Evolutionary conservation across 2,329 filamentous ascomycete genomes (phyloP), one percentile per base, ranked within the genome.

Genomic region (Claviceps sp.): DNA sequence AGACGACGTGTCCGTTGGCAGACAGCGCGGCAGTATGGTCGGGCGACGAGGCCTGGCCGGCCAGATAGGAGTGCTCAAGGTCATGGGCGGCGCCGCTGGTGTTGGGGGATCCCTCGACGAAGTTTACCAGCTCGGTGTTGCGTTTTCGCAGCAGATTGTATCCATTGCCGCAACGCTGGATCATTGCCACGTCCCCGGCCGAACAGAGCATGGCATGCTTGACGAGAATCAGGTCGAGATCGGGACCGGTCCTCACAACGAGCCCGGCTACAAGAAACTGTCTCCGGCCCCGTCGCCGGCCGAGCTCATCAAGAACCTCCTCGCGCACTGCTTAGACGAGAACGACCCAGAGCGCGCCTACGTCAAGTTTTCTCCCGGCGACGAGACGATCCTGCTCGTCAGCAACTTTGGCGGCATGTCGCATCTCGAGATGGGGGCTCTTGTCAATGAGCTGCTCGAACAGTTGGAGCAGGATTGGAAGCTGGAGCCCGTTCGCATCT

Each of bases 191-290:
- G 76, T 80, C 1, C 76, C 77, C 0, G 77, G 77, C 0, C 69
- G 76, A 41, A 62, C 67, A 2, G 70, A 76, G 53, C 73, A 76
- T 53, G 70, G 64, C n/a, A 70, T 65, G 16, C 69, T 82, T 2
- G 67, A 65, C 10, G 62, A 66, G 1, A 64, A 78, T 52, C 78
- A 79, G 52, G 63, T 83, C 39, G 81, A 82, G 61, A 69, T 84
- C n/a, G 81, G 82, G 3, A 83, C 81, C 22, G 81, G 82, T 0
- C 80, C 80, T 14, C 82, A 85, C 62, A 84, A 84, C 60, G 81
- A 85, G 63, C 81, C 81, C 0, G 81, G 76, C 0, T 76, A 80
- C 59, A 71, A 69, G 59, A 79, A 78, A 62, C 59, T 82, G 17
- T 75, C 74, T 0, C 80, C 76, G 0, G 69, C 65, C 0, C 76